Evolutionary conservation across 768 basidiomycete species (phyloP), one percentile per base, ranked within the genome.

Genomic region (Tricholoma sp.): DNA sequence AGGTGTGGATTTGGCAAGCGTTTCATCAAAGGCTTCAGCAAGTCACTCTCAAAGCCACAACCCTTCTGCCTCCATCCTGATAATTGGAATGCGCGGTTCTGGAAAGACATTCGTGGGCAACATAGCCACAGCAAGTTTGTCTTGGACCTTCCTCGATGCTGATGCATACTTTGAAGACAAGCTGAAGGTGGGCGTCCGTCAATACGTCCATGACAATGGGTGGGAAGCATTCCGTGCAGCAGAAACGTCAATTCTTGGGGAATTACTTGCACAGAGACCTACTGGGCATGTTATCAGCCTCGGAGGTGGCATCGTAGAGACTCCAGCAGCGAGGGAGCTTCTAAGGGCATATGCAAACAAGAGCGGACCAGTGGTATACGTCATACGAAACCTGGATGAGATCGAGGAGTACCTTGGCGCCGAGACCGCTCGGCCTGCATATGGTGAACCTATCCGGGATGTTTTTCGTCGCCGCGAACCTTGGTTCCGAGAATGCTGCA

Each of bases 261-360:
- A 90, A 39, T 76, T 97, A 39, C 75, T 96, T 15, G 74, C 76
- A 11, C 76, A 82, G 52, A 73, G 78, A 41, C 72, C 79, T 4
- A 78, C 78, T 15, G 74, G 77, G 0, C 85, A 93, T 69, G 79
- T 98, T 53, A 82, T 98, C 68, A 93, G 90, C 60, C 84, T 97
- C 17, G 96, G 97, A 3, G 97, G 97, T 3, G 96, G 96, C 0
- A 85, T 98, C 56, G 92, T 98, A 31, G 96, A 99, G 72, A 90
- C 85, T 0, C 79, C 85, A 1, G 80, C 76, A 41, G 89, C 92
- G 11, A 78, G 95, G 31, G 76, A 88, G 15, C 65, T 91, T 4
- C 76, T 99, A 57, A 80, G 85, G 68, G 70, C 77, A 15, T 94
- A 91, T 68, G 77, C 77, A 31, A 72, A 70, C 32, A 75, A 68